Evolutionary conservation across 148 eudicot genomes (phyloP).

Genomic region (Amaranthus cruentus): DNA sequence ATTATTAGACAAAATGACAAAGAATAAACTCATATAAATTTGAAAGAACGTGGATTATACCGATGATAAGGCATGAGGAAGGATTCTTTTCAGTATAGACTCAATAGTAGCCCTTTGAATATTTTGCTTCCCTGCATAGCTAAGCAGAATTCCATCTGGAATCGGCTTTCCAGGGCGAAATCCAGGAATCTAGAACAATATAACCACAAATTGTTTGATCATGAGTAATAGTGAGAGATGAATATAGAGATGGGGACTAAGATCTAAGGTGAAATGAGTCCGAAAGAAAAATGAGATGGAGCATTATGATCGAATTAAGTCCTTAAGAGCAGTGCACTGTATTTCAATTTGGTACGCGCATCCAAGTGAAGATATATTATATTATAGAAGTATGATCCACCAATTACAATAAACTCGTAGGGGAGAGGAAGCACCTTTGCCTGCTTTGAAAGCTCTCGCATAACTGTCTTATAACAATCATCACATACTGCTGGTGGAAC

Average conservation of each 20-base stretch:
- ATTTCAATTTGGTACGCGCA: background rate
- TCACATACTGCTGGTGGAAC: conserved; percentile 86
- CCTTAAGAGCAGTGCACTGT: background rate
- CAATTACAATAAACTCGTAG: background rate
- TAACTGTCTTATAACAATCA: conserved; percentile 64
- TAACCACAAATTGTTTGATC: background rate
- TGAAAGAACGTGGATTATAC: conserved; percentile 32
- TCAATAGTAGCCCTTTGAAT: conserved; percentile 67
- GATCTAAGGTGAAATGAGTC: background rate
- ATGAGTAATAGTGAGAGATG: background rate
- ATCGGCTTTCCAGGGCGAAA: conserved; percentile 89
- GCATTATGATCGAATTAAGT: background rate
- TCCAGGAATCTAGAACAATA: conserved; percentile 71
- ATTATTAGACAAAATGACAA: too few species aligned
- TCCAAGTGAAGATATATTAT: background rate
- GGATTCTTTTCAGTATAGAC: conserved; percentile 83
- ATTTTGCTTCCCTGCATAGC: conserved; percentile 56
- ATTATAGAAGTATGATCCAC: background rate
- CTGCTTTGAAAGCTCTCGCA: conserved; percentile 59
- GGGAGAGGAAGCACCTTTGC: conserved; percentile 56
- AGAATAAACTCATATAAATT: background rate
- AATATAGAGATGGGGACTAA: background rate
- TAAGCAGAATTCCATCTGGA: conserved; percentile 72
- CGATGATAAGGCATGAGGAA: conserved; percentile 94
- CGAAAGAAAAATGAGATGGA: background rate